phyloP scores from a whole-genome alignment of 2,329 filamentous ascomycete genomes.

The Alternaria arborescens region DNA sequence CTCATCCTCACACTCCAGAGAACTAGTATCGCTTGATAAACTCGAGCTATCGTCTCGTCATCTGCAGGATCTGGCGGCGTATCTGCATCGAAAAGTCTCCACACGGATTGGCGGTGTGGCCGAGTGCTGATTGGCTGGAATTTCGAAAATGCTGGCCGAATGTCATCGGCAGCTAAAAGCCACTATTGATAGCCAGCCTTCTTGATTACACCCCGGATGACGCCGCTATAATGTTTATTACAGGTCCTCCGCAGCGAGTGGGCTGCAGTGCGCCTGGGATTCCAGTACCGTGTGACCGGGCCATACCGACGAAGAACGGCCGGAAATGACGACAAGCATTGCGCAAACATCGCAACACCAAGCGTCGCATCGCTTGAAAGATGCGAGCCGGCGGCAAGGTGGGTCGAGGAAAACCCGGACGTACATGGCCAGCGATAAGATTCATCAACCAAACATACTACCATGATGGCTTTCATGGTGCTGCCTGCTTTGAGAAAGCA shows the following conservation, averaged over 20 bases:
- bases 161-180: conserved; percentile 26
- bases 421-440: background rate
- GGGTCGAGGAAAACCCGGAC: conserved; percentile 7
- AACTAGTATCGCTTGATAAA: conserved; percentile 9
- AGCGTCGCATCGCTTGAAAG: background rate
- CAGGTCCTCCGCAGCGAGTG: background rate
- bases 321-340: conserved; percentile 2
- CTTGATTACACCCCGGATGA: conserved; percentile 22
- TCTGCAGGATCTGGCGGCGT: conserved; percentile 35
- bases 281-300: background rate
- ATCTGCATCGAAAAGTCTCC: conserved; percentile 37
- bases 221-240: conserved; percentile 7
- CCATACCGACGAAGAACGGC: background rate
- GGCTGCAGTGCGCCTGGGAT: background rate
- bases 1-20: conserved; percentile 5
- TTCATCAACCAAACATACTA: conserved; percentile 14
- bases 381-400: conserved; percentile 5
- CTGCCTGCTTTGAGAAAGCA: background rate
- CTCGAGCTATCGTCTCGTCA: conserved; percentile 33
- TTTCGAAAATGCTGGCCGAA: conserved; percentile 35
- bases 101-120: conserved; percentile 48
- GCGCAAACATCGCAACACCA: conserved; percentile 5
- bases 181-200: conserved; percentile 27
- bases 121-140: conserved; percentile 40
- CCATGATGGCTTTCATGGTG: background rate